Percentiles rank a stretch among this genome's conserved stretches.
These are phyloP conservation scores for Wolfiporia cocos DNA, from an alignment of 1,284 basidiomycete species.

Conservation along the genomic window DNA sequence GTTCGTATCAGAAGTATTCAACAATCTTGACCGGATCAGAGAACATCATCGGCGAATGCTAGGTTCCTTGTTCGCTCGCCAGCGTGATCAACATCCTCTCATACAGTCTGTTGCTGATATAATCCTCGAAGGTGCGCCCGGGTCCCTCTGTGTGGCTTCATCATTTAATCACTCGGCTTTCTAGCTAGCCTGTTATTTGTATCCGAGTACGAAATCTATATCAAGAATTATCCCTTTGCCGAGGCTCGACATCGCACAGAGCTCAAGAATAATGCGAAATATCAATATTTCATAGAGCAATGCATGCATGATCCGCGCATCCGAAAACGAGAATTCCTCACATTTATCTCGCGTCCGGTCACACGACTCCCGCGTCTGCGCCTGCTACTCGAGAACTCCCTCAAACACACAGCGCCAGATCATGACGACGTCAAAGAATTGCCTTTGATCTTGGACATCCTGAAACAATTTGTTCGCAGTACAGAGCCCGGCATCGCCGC, in stretches of 20 bases:
- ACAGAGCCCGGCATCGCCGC: conserved; percentile 81
- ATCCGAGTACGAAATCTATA: conserved; percentile 66
- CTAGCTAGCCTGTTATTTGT: conserved; percentile 50
- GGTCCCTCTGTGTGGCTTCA: too few species aligned
- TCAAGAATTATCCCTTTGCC: conserved; percentile 79
- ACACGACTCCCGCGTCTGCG: conserved; percentile 75
- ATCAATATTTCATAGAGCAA: conserved; percentile 59
- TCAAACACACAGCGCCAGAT: conserved; percentile 54
- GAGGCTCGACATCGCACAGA: conserved; percentile 75
- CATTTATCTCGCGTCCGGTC: conserved; percentile 77
- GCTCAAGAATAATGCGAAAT: conserved; percentile 55
- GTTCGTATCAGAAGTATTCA: conserved; percentile 73
- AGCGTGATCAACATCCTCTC: conserved; percentile 75
- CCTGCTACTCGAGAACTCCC: conserved; percentile 64
- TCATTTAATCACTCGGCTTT: too few species aligned
- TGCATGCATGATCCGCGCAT: conserved; percentile 61
- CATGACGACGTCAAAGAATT: conserved; percentile 68
- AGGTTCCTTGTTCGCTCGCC: conserved; percentile 61
- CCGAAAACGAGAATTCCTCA: conserved; percentile 72
- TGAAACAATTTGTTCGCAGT: conserved; percentile 66
- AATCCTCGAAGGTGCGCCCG: conserved; percentile 65
- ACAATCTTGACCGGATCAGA: conserved; percentile 61
- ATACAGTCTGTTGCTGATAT: conserved; percentile 75
- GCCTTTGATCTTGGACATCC: conserved; percentile 55
- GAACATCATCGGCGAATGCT: conserved; percentile 62